These are phyloP conservation scores for Talaromyces amestolkiae DNA, from an alignment of 2,329 filamentous ascomycete species.

Conservation along the genomic window DNA sequence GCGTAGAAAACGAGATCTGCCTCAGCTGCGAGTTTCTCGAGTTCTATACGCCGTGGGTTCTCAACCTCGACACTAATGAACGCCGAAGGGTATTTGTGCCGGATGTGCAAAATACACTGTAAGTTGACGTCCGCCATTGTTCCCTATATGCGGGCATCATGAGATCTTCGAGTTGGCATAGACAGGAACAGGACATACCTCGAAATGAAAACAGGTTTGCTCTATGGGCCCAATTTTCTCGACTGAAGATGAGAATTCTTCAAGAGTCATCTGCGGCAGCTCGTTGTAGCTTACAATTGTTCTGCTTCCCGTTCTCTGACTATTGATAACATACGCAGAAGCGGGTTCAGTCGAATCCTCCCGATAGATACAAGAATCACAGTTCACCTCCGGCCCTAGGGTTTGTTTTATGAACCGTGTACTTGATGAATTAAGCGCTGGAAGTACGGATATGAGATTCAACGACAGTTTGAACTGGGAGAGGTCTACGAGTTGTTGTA, in stretches of 20 bases:
- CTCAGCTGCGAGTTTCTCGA: slow-evolving; percentile 58
- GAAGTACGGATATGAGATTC: slow-evolving; percentile 51
- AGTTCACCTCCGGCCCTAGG: slow-evolving; percentile 51
- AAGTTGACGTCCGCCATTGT: slow-evolving; percentile 62
- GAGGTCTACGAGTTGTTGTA: slow-evolving; percentile 58
- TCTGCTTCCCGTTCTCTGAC: slow-evolving; percentile 57
- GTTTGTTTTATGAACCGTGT: slow-evolving; percentile 55
- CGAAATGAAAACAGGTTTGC: slow-evolving; percentile 67
- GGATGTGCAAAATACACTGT: slow-evolving; percentile 58
- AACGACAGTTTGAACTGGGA: slow-evolving; percentile 25
- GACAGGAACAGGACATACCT: slow-evolving; percentile 47
- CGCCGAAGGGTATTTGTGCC: slow-evolving; percentile 44
- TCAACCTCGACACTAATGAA: slow-evolving; percentile 69
- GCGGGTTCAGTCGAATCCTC: slow-evolving; percentile 56
- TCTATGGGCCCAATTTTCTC: slow-evolving; percentile 35
- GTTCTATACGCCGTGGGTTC: slow-evolving; percentile 62
- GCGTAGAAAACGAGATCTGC: slow-evolving; percentile 75
- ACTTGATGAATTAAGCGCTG: slow-evolving; percentile 52
- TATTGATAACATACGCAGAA: slow-evolving; percentile 68
- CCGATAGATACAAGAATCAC: slow-evolving; percentile 61
- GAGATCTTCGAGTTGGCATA: slow-evolving; percentile 1
- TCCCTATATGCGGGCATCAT: slow-evolving; percentile 46
- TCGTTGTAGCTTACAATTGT: slow-evolving; percentile 70
- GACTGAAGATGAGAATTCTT: slow-evolving; percentile 56
- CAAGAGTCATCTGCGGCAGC: slow-evolving; percentile 64